phyloP scores from a whole-genome alignment of 805 yeast species.

The Hanseniaspora valbyensis region DNA sequence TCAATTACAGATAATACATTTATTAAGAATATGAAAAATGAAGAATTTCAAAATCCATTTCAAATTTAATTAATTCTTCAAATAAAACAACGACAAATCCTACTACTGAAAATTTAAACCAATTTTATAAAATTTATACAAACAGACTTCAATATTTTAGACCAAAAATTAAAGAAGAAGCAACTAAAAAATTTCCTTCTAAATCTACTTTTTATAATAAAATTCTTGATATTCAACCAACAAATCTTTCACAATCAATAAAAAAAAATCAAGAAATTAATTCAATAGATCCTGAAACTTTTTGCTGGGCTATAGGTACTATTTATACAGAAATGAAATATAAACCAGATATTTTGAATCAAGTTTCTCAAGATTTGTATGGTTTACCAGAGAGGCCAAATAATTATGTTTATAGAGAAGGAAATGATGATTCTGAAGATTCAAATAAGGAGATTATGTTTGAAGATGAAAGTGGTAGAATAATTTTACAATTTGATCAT shows the following conservation, averaged over 20 bases:
- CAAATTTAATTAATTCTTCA: slow-evolving; percentile 34
- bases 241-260: slow-evolving; percentile 28
- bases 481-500: slow-evolving; percentile 54
- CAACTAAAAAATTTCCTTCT: slow-evolving; percentile 44
- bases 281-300: slow-evolving; percentile 24
- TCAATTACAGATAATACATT: not conserved
- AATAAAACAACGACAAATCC: not conserved
- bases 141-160: slow-evolving; percentile 40
- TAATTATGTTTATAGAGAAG: slow-evolving; percentile 31
- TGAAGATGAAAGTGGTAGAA: slow-evolving; percentile 90
- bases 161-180: slow-evolving; percentile 37
- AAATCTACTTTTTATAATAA: not conserved
- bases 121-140: slow-evolving; percentile 48
- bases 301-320: slow-evolving; percentile 81
- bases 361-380: slow-evolving; percentile 48
- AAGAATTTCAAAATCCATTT: slow-evolving; percentile 22
- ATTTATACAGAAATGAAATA: slow-evolving; percentile 70
- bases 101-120: slow-evolving; percentile 27
- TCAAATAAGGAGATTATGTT: slow-evolving; percentile 53
- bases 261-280: not conserved
- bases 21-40: not conserved
- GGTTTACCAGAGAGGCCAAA: slow-evolving; percentile 34
- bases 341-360: slow-evolving; percentile 76
- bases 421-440: slow-evolving; percentile 26
- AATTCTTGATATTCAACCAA: slow-evolving; percentile 46